These are phyloP conservation scores for Trichomonas tenax DNA, from an alignment of 208 protist genomes.

Conservation along the genomic window DNA sequence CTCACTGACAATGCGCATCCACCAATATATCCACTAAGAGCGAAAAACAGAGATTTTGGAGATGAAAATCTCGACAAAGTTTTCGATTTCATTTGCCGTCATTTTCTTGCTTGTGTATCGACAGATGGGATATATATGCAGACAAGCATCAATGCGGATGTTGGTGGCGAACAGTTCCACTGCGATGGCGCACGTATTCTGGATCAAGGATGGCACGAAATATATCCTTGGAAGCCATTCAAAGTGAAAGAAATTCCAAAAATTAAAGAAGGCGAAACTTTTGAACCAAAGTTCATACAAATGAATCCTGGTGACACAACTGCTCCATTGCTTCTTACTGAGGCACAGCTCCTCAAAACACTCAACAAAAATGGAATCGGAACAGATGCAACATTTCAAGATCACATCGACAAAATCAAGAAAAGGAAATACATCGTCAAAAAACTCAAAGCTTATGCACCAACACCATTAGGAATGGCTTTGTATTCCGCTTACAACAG, in stretches of 20 bases:
- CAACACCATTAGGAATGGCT: constrained; percentile 75
- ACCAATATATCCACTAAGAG: constrained; percentile 72
- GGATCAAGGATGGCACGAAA: constrained; percentile 73
- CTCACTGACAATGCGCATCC: constrained; percentile 91
- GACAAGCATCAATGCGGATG: constrained; percentile 43
- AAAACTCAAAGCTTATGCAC: constrained; percentile 49
- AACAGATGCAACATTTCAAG: constrained; percentile 94
- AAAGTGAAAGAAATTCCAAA: constrained; percentile 62
- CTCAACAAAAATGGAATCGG: constrained; percentile 90
- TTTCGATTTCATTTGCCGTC: constrained; percentile 79
- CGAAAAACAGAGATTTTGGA: constrained; percentile 34
- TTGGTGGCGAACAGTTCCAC: constrained; percentile 48
- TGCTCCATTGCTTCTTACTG: constrained; percentile 72
- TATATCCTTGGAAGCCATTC: constrained; percentile 69
- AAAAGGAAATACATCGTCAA: constrained; percentile 41
- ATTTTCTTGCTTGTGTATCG: constrained; percentile 90
- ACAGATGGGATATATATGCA: constrained; percentile 43
- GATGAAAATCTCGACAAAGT: constrained; percentile 46
- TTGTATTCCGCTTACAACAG: constrained; percentile 76
- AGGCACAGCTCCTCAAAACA: constrained; percentile 81
- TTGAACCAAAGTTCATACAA: constrained; percentile 59
- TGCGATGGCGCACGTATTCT: constrained; percentile 25
- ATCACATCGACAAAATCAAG: constrained; percentile 87
- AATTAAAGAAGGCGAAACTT: constrained; percentile 63
- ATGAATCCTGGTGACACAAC: constrained; percentile 51